phyloP scores from a whole-genome alignment of 352 stramenopile genomes.

The Pythium sukuiense region DNA sequence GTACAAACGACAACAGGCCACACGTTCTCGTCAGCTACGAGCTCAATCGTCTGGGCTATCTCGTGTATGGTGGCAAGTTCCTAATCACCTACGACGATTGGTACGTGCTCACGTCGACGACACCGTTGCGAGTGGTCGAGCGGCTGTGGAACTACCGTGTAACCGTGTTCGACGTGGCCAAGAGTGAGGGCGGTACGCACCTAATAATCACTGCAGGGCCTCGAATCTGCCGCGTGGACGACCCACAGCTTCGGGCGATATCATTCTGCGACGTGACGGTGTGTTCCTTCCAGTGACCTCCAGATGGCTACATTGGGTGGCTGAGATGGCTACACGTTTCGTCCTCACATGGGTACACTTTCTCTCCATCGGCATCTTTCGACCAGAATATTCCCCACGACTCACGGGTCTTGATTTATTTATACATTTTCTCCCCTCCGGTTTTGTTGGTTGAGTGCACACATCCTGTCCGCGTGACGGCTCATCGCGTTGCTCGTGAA shows the following conservation, averaged over 20 bases:
- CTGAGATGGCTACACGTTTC: too few relatives aligned
- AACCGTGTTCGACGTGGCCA: conserved; percentile 9
- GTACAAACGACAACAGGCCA: not conserved
- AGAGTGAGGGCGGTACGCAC: not conserved
- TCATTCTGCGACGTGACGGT: conserved; percentile 11
- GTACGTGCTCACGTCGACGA: conserved; percentile 17
- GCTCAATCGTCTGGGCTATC: conserved; percentile 11
- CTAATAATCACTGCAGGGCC: not conserved
- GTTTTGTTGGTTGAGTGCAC: too few relatives aligned
- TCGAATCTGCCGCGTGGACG: conserved; percentile 10
- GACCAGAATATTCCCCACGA: too few relatives aligned
- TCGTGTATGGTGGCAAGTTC: conserved; percentile 14
- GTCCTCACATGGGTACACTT: too few relatives aligned
- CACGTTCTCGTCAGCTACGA: conserved; percentile 15
- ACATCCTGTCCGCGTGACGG: too few relatives aligned
- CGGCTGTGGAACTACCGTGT: conserved; percentile 21
- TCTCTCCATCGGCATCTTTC: too few relatives aligned
- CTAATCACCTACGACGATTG: conserved; percentile 20
- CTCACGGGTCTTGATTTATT: too few relatives aligned
- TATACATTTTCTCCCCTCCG: too few relatives aligned
- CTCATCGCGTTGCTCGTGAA: too few relatives aligned
- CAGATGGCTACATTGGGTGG: too few relatives aligned
- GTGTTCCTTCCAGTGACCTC: conserved; percentile 1
- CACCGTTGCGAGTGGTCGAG: conserved; percentile 15
- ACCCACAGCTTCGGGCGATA: conserved; percentile 5